Percentiles rank a stretch among this genome's conserved stretches.
Conservation (phyloP, 257 asterid genomes). For the Solanum appendiculatum region DNA sequence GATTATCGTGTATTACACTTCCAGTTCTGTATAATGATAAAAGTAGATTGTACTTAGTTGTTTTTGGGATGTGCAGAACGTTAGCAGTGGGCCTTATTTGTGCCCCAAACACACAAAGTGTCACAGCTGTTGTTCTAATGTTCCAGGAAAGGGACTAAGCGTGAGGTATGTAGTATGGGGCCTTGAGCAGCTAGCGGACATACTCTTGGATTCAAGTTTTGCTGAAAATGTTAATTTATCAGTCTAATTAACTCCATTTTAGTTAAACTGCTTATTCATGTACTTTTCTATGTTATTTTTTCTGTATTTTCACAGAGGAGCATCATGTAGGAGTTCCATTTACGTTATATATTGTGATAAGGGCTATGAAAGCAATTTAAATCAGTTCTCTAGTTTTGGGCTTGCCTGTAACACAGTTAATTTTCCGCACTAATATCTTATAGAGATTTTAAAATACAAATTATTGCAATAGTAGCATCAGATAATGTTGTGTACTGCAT, state of each 20-base stretch:
- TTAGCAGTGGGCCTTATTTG: conserved; percentile 82
- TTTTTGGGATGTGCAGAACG: conserved; percentile 50
- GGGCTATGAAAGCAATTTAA: not conserved
- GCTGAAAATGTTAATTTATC: not conserved
- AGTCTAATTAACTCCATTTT: not conserved
- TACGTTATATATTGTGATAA: not conserved
- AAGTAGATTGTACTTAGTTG: conserved; percentile 2
- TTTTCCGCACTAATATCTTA: not conserved
- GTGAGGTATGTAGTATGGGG: conserved; percentile 51
- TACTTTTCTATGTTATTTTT: not conserved
- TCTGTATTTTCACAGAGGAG: not conserved
- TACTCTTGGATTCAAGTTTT: not conserved
- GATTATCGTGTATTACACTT: not conserved
- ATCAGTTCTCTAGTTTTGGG: not conserved
- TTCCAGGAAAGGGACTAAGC: conserved; percentile 94
- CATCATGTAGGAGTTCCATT: not conserved
- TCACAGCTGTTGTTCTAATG: conserved; percentile 85
- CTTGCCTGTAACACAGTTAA: not conserved
- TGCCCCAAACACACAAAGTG: conserved; percentile 96
- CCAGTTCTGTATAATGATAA: not conserved
- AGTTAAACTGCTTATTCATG: not conserved
- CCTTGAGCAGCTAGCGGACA: not conserved
- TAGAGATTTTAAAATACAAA: not conserved
- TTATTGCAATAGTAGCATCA: not conserved
- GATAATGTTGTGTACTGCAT: not conserved